Percentiles rank a stretch among this genome's conserved stretches.
Evolutionary conservation across 2,329 filamentous ascomycete species (phyloP).

Genomic region (Pseudopyricularia javanii): DNA sequence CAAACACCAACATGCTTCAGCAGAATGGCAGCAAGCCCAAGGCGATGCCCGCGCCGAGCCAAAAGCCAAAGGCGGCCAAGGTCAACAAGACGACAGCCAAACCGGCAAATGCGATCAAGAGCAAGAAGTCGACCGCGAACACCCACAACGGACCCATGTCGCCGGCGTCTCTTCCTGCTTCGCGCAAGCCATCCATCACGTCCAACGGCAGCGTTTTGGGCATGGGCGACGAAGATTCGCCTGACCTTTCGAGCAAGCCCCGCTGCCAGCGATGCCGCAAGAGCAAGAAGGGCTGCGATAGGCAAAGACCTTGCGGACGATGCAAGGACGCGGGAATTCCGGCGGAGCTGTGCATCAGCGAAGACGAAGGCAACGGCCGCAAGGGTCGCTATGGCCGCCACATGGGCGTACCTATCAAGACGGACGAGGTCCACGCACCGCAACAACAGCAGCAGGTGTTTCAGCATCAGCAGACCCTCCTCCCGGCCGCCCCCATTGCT

Average conservation of each 20-base stretch:
- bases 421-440: slow-evolving; percentile 31
- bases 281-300: slow-evolving; percentile 98
- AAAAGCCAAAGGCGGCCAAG: slow-evolving; percentile 28
- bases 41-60: slow-evolving; percentile 23
- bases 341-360: slow-evolving; percentile 87
- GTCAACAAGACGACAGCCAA: slow-evolving; percentile 31
- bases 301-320: slow-evolving; percentile 85
- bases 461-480: slow-evolving; percentile 20
- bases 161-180: slow-evolving; percentile 54
- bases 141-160: slow-evolving; percentile 39
- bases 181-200: slow-evolving; percentile 63
- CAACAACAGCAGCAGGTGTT: slow-evolving; percentile 14
- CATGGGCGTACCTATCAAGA: slow-evolving; percentile 55
- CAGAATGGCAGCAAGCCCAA: slow-evolving; percentile 22
- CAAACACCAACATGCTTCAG: background rate
- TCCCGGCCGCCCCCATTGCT: slow-evolving; percentile 31
- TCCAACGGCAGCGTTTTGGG: slow-evolving; percentile 35
- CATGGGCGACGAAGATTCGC: slow-evolving; percentile 72
- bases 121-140: slow-evolving; percentile 36
- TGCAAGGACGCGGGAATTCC: slow-evolving; percentile 94
- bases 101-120: slow-evolving; percentile 31
- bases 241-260: slow-evolving; percentile 87
- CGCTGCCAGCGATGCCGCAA: slow-evolving; percentile 97
- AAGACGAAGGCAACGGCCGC: slow-evolving; percentile 93
- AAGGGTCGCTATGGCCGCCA: slow-evolving; percentile 80